phyloP scores from a whole-genome alignment of 495 filamentous ascomycete genomes.

The Aeminium ludgeri region DNA sequence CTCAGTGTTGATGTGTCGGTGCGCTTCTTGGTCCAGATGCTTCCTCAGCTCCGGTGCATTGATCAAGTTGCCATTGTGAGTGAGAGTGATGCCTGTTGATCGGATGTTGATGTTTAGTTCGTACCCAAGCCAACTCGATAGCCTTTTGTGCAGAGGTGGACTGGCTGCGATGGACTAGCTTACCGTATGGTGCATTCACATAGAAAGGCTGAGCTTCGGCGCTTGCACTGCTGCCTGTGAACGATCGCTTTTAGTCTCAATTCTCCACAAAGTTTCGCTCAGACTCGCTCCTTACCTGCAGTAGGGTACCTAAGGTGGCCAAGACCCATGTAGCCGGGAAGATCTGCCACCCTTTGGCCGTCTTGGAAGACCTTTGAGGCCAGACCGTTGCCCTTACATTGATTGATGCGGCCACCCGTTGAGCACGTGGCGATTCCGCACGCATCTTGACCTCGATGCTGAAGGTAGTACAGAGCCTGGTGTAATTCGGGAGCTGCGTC shows the following conservation, averaged over 20 bases:
- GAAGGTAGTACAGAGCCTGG: conserved; percentile 77
- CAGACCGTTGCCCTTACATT: conserved; percentile 74
- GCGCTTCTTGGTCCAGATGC: conserved; percentile 74
- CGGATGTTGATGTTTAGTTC: conserved; percentile 15
- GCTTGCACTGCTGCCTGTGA: conserved; percentile 39
- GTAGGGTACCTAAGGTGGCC: conserved; percentile 85
- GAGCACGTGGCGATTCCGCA: conserved; percentile 73
- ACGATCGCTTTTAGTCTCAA: too few species aligned
- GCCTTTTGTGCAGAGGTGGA: too few species aligned
- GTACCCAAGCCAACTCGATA: too few species aligned
- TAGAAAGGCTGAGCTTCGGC: conserved; percentile 81
- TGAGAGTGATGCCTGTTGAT: conserved; percentile 36
- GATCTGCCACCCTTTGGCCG: conserved; percentile 54
- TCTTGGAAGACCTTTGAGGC: conserved; percentile 75
- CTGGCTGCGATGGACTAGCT: too few species aligned
- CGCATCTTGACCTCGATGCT: conserved; percentile 51
- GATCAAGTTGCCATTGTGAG: conserved; percentile 85
- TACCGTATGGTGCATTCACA: conserved; percentile 66
- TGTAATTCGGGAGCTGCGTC: conserved; percentile 61
- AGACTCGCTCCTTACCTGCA: conserved; percentile 23
- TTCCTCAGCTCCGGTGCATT: conserved; percentile 66
- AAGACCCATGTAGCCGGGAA: conserved; percentile 81
- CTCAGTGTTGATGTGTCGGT: conserved; percentile 93
- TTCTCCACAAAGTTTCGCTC: conserved; percentile 23
- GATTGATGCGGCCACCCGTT: conserved; percentile 63